Evolutionary conservation across 148 eudicot species (phyloP).

Genomic region (Arctostaphylos glauca): DNA sequence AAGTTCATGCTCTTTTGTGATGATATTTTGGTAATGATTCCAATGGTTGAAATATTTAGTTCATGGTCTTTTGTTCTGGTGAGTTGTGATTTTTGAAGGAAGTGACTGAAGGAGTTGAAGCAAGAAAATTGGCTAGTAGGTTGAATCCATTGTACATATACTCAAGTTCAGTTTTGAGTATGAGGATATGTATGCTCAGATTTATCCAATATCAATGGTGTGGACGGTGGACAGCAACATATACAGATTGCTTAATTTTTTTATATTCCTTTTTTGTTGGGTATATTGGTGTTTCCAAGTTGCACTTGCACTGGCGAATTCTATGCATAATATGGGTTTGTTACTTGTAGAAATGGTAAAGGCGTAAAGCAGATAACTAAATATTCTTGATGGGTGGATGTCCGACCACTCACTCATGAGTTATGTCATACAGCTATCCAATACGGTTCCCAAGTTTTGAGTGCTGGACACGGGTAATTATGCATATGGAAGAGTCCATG

Average conservation of each 20-base stretch:
- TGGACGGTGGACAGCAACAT: too few species aligned
- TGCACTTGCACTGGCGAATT: too few species aligned
- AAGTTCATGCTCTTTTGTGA: not conserved
- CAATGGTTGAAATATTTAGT: not conserved
- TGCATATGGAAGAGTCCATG: constrained; percentile 1
- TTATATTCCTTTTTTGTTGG: too few species aligned
- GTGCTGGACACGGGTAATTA: not conserved
- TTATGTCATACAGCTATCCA: not conserved
- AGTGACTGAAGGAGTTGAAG: not conserved
- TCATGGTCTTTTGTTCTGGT: not conserved
- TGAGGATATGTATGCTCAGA: too few species aligned
- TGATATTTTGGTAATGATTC: not conserved
- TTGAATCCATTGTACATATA: not conserved
- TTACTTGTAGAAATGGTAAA: too few species aligned
- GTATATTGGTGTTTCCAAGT: too few species aligned
- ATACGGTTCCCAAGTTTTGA: not conserved
- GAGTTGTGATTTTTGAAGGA: not conserved
- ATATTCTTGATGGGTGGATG: not conserved
- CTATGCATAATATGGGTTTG: too few species aligned
- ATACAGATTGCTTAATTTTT: too few species aligned
- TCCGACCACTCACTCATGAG: not conserved
- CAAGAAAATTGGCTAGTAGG: not conserved
- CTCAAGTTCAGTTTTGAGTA: too few species aligned
- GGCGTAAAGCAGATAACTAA: not conserved
- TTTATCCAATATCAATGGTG: too few species aligned